These are phyloP conservation scores for Xylaria sp. DNA, from an alignment of 2,329 filamentous ascomycete genomes.

Conservation along the genomic window DNA sequence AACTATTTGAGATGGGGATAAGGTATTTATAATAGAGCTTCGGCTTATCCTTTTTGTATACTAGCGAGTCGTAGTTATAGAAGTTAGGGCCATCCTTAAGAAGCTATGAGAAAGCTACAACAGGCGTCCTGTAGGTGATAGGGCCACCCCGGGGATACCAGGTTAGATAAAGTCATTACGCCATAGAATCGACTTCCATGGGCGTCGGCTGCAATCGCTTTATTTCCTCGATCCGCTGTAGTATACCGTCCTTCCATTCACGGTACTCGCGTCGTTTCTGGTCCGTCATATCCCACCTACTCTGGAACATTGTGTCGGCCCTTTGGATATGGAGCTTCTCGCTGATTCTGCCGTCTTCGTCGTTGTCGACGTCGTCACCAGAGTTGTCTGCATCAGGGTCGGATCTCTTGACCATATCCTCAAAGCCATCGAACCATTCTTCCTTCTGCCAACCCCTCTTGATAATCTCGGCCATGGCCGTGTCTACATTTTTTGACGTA, in stretches of 20 bases:
- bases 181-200: constrained; percentile 39
- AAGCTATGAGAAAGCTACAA: background rate
- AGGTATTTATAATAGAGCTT: background rate
- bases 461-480: constrained; percentile 69
- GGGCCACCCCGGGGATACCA: background rate
- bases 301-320: constrained; percentile 79
- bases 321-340: constrained; percentile 59
- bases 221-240: constrained; percentile 65
- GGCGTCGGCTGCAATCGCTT: constrained; percentile 48
- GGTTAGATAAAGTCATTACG: constrained; percentile 14
- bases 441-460: constrained; percentile 66
- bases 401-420: constrained; percentile 61
- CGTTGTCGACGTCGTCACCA: constrained; percentile 50
- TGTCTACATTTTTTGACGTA: constrained; percentile 67
- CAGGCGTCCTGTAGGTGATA: background rate
- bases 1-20: background rate
- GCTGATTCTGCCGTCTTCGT: constrained; percentile 51
- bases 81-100: background rate
- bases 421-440: constrained; percentile 72
- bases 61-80: background rate
- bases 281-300: constrained; percentile 74
- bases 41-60: background rate
- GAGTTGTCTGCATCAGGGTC: constrained; percentile 43
- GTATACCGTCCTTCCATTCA: constrained; percentile 71
- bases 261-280: constrained; percentile 69